Percentiles rank a stretch among this genome's conserved stretches.
Conservation (phyloP, 2,329 filamentous ascomycete genomes). For the Sporothrix luriei region DNA sequence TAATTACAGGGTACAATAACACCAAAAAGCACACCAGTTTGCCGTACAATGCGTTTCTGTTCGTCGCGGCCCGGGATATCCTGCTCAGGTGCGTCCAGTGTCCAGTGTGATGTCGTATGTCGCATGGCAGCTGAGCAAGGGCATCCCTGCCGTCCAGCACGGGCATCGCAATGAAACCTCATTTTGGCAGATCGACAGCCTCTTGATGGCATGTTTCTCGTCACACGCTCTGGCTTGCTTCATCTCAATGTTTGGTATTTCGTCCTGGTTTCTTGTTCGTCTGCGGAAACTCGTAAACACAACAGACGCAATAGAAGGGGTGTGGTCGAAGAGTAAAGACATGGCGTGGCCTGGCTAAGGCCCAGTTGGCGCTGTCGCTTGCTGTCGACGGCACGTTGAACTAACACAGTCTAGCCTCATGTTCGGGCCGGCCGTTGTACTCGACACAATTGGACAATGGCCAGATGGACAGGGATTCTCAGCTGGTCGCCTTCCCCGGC, state of each 20-base stretch:
- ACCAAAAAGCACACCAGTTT: too few relatives aligned
- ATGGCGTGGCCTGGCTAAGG: neutral
- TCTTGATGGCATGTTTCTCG: neutral
- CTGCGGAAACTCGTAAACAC: conserved; percentile 9
- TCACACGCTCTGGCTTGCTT: neutral
- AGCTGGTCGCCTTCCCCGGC: conserved; percentile 33
- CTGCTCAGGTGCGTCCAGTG: neutral
- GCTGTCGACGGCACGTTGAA: conserved; percentile 6
- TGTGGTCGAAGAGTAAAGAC: neutral
- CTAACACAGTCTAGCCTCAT: conserved; percentile 28
- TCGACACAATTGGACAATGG: conserved; percentile 20
- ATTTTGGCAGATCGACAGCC: conserved; percentile 22
- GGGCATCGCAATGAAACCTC: neutral
- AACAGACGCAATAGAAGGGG: neutral
- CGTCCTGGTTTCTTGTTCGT: neutral
- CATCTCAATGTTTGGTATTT: neutral
- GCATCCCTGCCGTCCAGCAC: neutral
- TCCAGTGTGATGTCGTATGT: conserved; percentile 5
- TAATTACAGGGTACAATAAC: too few relatives aligned
- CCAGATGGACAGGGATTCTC: conserved; percentile 27
- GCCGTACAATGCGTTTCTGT: neutral
- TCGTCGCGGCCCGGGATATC: neutral
- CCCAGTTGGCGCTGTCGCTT: conserved; percentile 6
- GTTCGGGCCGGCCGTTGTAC: neutral
- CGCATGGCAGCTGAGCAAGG: conserved; percentile 22